A percentile compares a stretch with the other conserved stretches of the same genome.
These are phyloP conservation scores for Zygosaccharomyces lentus DNA, from an alignment of 805 yeast species.

Conservation along the genomic window DNA sequence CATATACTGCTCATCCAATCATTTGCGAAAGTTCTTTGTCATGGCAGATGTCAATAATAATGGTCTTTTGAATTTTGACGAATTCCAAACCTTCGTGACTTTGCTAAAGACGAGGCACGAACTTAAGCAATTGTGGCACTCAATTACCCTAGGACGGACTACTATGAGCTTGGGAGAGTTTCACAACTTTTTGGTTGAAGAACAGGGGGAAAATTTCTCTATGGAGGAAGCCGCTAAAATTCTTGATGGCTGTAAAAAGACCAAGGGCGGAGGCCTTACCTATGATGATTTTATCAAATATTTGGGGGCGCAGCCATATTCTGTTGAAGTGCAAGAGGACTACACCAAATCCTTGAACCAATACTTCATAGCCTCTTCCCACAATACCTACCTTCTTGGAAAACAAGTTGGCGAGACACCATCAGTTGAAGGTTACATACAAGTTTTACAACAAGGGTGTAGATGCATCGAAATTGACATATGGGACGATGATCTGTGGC, in stretches of 20 bases:
- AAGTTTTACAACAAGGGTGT: constrained; percentile 87
- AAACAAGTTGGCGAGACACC: constrained; percentile 84
- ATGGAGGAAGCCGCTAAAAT: constrained; percentile 32
- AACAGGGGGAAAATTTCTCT: constrained; percentile 46
- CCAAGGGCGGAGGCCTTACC: constrained; percentile 11
- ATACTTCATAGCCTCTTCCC: constrained; percentile 88
- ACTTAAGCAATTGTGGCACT: constrained; percentile 46
- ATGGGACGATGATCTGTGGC: constrained; percentile 84
- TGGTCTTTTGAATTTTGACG: constrained; percentile 58
- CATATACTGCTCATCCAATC: constrained; percentile 59
- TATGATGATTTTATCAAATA: constrained; percentile 29
- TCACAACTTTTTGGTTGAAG: constrained; percentile 40
- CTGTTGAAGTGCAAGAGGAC: constrained; percentile 30
- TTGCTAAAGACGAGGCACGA: constrained; percentile 64
- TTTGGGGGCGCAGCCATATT: constrained; percentile 32
- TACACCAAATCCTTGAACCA: constrained; percentile 68
- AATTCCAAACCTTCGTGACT: constrained; percentile 72
- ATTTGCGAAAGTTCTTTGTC: constrained; percentile 44
- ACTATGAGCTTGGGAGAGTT: constrained; percentile 35
- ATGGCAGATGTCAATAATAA: constrained; percentile 47
- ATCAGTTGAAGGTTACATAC: constrained; percentile 83
- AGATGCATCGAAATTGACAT: constrained; percentile 92
- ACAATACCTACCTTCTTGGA: constrained; percentile 87
- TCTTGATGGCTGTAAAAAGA: constrained; percentile 38
- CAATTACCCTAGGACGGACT: constrained; percentile 21